Evolutionary conservation across 163 green algal species (phyloP).

Genomic region (Prototheca wickerhamii): DNA sequence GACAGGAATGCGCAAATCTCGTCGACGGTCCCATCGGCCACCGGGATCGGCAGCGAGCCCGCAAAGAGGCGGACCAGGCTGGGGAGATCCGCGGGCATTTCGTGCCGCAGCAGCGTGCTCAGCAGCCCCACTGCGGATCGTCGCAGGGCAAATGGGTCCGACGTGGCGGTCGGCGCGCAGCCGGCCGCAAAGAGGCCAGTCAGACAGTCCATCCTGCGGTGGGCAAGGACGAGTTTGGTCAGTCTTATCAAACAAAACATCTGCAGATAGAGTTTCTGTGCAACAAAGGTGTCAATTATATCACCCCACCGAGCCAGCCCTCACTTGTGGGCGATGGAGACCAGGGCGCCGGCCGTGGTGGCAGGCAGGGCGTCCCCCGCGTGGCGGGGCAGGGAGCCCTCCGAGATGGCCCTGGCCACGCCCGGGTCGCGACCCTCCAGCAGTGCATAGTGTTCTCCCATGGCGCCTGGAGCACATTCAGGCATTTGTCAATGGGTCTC

Average conservation of each 20-base stretch:
- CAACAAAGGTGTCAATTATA: too few relatives aligned
- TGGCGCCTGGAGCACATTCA: background rate
- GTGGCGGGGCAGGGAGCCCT: slow-evolving; percentile 76
- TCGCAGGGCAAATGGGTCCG: slow-evolving; percentile 89
- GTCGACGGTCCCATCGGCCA: slow-evolving; percentile 23
- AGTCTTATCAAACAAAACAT: background rate
- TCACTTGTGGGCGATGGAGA: slow-evolving; percentile 74
- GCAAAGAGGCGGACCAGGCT: slow-evolving; percentile 17
- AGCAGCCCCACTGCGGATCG: slow-evolving; percentile 84
- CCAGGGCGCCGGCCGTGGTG: slow-evolving; percentile 64
- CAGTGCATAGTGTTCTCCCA: slow-evolving; percentile 35
- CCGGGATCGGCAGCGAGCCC: slow-evolving; percentile 51
- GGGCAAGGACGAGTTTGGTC: background rate
- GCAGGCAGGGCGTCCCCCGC: slow-evolving; percentile 71
- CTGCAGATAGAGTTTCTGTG: too few relatives aligned
- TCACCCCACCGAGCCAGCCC: too few relatives aligned
- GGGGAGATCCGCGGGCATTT: slow-evolving; percentile 9
- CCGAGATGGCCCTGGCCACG: slow-evolving; percentile 83
- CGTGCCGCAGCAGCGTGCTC: slow-evolving; percentile 4
- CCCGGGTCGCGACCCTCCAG: slow-evolving; percentile 36
- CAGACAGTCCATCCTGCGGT: slow-evolving; percentile 71
- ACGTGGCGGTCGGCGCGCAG: slow-evolving; percentile 69
- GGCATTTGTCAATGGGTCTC: too few relatives aligned
- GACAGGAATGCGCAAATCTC: slow-evolving; percentile 16
- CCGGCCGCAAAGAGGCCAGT: slow-evolving; percentile 88